Conservation (phyloP, 177 flowering plant genomes). For the Vitis hybrid region DNA sequence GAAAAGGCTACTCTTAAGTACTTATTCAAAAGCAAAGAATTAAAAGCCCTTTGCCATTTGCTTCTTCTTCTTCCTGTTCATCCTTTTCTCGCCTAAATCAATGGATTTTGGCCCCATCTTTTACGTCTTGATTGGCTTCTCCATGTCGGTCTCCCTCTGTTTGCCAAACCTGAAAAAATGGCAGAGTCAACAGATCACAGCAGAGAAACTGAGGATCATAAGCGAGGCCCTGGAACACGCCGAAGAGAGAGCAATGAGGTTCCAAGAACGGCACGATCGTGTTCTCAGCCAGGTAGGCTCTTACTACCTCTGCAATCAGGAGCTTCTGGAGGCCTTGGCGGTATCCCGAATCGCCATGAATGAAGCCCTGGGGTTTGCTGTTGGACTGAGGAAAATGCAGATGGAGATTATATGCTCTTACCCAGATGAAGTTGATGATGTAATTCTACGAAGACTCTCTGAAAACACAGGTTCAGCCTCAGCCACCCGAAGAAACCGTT, state of each 20-base stretch:
- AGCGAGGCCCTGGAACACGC: constrained; percentile 41
- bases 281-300: constrained; percentile 38
- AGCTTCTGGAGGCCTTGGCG: constrained; percentile 32
- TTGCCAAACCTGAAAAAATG: constrained; percentile 32
- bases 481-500: too few relatives aligned
- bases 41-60: too few relatives aligned
- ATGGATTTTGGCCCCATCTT: constrained; percentile 28
- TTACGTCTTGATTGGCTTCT: constrained; percentile 23
- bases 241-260: constrained; percentile 29
- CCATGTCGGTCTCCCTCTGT: constrained; percentile 31
- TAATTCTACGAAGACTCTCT: background rate
- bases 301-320: constrained; percentile 28
- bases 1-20: too few relatives aligned
- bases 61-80: background rate
- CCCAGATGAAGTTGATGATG: constrained; percentile 13
- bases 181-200: constrained; percentile 14
- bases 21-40: too few relatives aligned
- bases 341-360: constrained; percentile 39
- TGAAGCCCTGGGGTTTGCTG: constrained; percentile 36
- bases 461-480: background rate
- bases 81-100: constrained; percentile 4
- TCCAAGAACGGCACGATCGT: constrained; percentile 46
- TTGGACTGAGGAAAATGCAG: constrained; percentile 33
- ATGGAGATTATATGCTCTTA: constrained; percentile 25
- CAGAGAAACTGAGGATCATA: constrained; percentile 35